Percentiles rank a stretch among this genome's conserved stretches.
Conservation (phyloP, 2,329 filamentous ascomycete genomes). For the Monosporascus sp. region DNA sequence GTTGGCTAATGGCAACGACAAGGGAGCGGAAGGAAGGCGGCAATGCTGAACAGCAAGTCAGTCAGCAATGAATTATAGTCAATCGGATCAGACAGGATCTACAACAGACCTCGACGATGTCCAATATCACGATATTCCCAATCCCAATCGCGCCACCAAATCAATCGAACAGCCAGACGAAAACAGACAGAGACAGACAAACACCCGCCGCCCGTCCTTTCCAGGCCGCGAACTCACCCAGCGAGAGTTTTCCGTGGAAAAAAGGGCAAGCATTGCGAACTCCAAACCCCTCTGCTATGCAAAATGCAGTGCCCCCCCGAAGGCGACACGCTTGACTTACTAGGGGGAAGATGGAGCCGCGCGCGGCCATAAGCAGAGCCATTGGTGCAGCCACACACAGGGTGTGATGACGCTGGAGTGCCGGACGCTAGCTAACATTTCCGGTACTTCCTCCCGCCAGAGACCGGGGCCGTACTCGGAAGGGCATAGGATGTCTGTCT, state of each 20-base stretch:
- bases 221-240: background rate
- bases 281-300: conserved; percentile 8
- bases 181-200: too few species aligned
- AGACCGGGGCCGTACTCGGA: too few species aligned
- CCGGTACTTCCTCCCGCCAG: background rate
- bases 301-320: conserved; percentile 4
- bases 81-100: too few species aligned
- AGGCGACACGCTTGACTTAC: conserved; percentile 8
- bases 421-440: background rate
- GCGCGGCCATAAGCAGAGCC: conserved; percentile 10
- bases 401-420: conserved; percentile 6
- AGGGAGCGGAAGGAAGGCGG: too few species aligned
- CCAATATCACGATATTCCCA: too few species aligned
- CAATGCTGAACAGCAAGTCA: too few species aligned
- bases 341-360: conserved; percentile 7
- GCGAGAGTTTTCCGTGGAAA: background rate
- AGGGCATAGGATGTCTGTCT: too few species aligned
- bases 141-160: too few species aligned
- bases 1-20: too few species aligned
- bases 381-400: conserved; percentile 5
- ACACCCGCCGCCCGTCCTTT: background rate
- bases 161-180: too few species aligned
- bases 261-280: background rate
- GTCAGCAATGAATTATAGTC: too few species aligned
- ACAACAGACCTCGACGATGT: too few species aligned